Evolutionary conservation across 345 rosid genomes (phyloP).

Genomic region (Tarenaya hassleriana): DNA sequence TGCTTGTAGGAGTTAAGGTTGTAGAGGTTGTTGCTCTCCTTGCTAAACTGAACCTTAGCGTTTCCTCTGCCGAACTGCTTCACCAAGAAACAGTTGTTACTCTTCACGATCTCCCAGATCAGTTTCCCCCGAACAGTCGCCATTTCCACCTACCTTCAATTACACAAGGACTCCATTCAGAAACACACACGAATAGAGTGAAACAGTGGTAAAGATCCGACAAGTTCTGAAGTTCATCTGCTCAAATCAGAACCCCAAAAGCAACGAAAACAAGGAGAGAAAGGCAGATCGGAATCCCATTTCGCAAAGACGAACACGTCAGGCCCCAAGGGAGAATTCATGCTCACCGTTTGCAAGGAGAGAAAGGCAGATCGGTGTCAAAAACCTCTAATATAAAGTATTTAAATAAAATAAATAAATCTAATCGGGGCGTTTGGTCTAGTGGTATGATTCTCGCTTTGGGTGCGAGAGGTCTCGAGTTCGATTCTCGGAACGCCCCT

Average conservation of each 20-base stretch:
- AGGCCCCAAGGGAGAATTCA: neutral
- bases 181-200: neutral
- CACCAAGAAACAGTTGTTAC: constrained; percentile 64
- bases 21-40: constrained; percentile 66
- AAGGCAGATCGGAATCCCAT: too few relatives aligned
- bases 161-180: neutral
- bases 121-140: constrained; percentile 64
- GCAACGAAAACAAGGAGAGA: neutral
- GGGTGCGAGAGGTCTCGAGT: constrained; percentile 86
- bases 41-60: constrained; percentile 59
- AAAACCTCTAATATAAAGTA: too few relatives aligned
- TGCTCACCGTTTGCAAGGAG: constrained; percentile 17
- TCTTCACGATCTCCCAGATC: constrained; percentile 81
- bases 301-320: too few relatives aligned
- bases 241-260: neutral
- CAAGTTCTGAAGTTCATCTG: too few relatives aligned
- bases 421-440: constrained; percentile 89
- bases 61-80: constrained; percentile 68
- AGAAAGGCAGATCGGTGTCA: neutral
- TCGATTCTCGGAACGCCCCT: constrained; percentile 75
- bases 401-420: too few relatives aligned
- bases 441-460: constrained; percentile 80
- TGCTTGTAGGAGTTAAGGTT: constrained; percentile 76
- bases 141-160: constrained; percentile 32
- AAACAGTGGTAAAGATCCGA: neutral